A percentile compares a stretch with the other conserved stretches of the same genome.
phyloP scores from a whole-genome alignment of 306 rosid species.

The Inga oerstediana region DNA sequence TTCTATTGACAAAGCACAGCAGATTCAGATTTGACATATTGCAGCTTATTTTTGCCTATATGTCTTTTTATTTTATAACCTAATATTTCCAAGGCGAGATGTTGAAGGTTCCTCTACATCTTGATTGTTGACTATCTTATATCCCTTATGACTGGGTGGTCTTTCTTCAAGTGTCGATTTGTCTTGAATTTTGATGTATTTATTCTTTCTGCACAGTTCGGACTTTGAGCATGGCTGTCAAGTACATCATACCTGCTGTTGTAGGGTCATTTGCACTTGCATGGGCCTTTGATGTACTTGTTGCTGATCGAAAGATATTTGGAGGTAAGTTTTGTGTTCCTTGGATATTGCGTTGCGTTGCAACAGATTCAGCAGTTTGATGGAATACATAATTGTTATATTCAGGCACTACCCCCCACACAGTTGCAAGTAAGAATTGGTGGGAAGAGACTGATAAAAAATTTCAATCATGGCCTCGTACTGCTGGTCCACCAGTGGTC shows the following conservation, averaged over 20 bases:
- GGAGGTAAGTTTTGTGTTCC: constrained; percentile 57
- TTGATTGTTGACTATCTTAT: constrained; percentile 2
- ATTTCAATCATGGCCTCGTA: constrained; percentile 92
- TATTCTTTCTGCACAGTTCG: constrained; percentile 24
- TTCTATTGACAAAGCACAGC: not conserved
- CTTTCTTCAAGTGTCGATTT: not conserved
- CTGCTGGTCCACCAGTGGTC: constrained; percentile 81
- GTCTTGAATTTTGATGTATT: constrained; percentile 25
- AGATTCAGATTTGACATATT: not conserved
- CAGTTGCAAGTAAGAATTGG: constrained; percentile 74
- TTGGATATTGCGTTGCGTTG: not conserved
- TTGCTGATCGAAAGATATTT: constrained; percentile 74
- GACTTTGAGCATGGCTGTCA: constrained; percentile 57
- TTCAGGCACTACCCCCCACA: constrained; percentile 71
- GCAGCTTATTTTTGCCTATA: not conserved
- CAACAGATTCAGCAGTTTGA: constrained; percentile 9
- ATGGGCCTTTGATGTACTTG: constrained; percentile 43
- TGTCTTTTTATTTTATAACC: not conserved
- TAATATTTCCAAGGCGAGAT: not conserved
- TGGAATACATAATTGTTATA: constrained; percentile 28
- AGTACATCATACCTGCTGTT: constrained; percentile 47
- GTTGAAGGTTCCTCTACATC: constrained; percentile 18
- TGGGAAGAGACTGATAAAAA: constrained; percentile 88
- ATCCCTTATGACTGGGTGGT: not conserved
- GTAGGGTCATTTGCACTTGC: constrained; percentile 63